Conservation (phyloP, 495 filamentous ascomycete genomes). For the Hypoxylon fragiforme region DNA sequence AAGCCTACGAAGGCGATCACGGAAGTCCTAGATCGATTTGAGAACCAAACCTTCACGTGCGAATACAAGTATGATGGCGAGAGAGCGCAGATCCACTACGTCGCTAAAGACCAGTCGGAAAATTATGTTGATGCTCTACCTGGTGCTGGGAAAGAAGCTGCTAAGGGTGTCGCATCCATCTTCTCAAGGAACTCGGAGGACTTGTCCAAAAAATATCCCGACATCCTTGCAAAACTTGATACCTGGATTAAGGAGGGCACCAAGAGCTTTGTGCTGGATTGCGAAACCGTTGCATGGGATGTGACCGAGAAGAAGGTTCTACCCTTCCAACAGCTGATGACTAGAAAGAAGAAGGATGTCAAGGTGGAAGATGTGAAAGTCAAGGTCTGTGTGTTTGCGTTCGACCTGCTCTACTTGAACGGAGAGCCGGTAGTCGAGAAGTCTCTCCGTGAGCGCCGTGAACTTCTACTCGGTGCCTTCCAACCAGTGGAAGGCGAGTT, state of each 20-base stretch:
- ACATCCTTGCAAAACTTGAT: constrained; percentile 83
- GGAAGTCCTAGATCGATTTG: constrained; percentile 95
- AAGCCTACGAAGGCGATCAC: constrained; percentile 99
- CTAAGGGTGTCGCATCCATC: constrained; percentile 76
- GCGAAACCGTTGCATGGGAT: constrained; percentile 99
- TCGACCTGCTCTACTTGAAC: constrained; percentile 92
- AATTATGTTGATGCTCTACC: constrained; percentile 58
- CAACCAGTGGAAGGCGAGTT: constrained; percentile 83
- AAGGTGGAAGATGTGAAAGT: constrained; percentile 96
- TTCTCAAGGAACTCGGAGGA: constrained; percentile 98
- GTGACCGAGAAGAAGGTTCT: constrained; percentile 86
- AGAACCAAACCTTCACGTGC: constrained; percentile 93
- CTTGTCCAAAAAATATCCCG: constrained; percentile 94
- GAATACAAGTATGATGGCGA: constrained; percentile 99
- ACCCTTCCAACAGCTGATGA: constrained; percentile 98
- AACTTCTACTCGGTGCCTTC: constrained; percentile 76
- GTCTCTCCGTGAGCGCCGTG: constrained; percentile 79
- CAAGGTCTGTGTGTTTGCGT: constrained; percentile 97
- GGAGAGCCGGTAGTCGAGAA: constrained; percentile 90
- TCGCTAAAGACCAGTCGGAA: constrained; percentile 75
- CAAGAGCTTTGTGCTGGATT: constrained; percentile 93
- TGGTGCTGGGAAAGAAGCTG: constrained; percentile 55
- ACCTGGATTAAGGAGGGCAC: constrained; percentile 88
- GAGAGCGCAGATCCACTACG: constrained; percentile 95
- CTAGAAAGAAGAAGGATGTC: constrained; percentile 94